Conservation (phyloP, 1,139 yeast genomes). For the Meyerozyma smithsonii region DNA sequence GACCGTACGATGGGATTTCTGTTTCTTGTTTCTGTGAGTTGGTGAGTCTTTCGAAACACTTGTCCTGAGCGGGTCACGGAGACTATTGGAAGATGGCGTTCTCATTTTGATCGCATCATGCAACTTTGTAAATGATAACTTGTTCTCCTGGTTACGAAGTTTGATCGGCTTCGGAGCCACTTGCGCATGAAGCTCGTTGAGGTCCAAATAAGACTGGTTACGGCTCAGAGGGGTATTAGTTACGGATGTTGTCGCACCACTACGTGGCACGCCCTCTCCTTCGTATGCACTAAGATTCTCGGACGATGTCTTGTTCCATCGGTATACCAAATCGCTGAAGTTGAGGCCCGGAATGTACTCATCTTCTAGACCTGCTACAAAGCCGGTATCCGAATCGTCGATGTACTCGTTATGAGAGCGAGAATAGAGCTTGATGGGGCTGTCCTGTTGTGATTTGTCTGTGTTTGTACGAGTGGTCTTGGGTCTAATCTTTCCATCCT, state of each 20-base stretch:
- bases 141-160: constrained; percentile 10
- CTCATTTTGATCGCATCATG: constrained; percentile 26
- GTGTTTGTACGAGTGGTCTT: constrained; percentile 9
- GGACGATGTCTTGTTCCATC: constrained; percentile 27
- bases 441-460: constrained; percentile 1
- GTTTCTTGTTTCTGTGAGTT: constrained; percentile 19
- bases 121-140: constrained; percentile 22
- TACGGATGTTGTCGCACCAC: constrained; percentile 13
- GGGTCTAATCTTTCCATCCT: constrained; percentile 46
- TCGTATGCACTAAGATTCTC: constrained; percentile 11
- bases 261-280: constrained; percentile 9
- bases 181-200: constrained; percentile 42
- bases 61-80: constrained; percentile 3
- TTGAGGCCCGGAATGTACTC: constrained; percentile 69
- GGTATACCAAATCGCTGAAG: constrained; percentile 39
- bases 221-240: constrained; percentile 26
- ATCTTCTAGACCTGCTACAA: constrained; percentile 51
- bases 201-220: constrained; percentile 36
- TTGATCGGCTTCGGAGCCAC: constrained; percentile 45
- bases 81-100: constrained; percentile 11
- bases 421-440: constrained; percentile 22
- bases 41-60: constrained; percentile 6
- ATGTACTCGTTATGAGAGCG: constrained; percentile 27
- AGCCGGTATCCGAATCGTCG: constrained; percentile 11
- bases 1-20: constrained; percentile 14